Base-by-base conservation (phyloP, 116 monocot genomes). In the Cymodocea nodosa region DNA sequence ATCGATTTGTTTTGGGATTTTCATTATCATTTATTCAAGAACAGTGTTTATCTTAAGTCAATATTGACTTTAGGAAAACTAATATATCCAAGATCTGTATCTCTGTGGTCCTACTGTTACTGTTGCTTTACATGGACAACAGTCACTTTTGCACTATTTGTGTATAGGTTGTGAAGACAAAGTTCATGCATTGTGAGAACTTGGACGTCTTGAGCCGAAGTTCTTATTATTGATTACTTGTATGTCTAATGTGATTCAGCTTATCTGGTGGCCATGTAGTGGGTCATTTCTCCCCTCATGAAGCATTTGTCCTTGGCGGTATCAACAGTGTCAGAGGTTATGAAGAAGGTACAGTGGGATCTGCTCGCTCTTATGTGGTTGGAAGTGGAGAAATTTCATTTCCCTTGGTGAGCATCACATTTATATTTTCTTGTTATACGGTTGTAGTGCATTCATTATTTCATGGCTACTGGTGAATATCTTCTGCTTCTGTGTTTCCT, bases 271-370 rank as follows among this genome's bases (percentile, higher is more conserved):
- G 91, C 50, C 88, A 85, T 40, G 91, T 97, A 16, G 73, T 73
- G 53, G 97, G 97, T 15, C 85, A 79, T 51, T 97, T 97, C 64
- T 83, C 84, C 39, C 91, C 97, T 68, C 97, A 97, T 71, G 91
- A 91, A 75, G 97, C 97, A 49, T 97, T 97, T 80, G 82, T 80
- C 15, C 91, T 97, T 68, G 97, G 97, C 55, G 97, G 97, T 52
- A 91, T 85, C 22, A 95, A 87, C 71, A 90, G 85, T 70, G 91
- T 97, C 23, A 77, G 97, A 82, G 97, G 97, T 50, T 97, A 91
- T 51, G 97, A 97, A 73, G 97, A 97, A 84, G 97, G 97, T 69
- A 85, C 97, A 13, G 84, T 97, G 56, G 97, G 91, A 54, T 88
- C 88, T 51, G 92, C 85, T 12, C 73, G 92, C 19, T 83, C 88